A percentile compares a stretch with the other conserved stretches of the same genome.
These are phyloP conservation scores for Corchorus olitorius DNA, from an alignment of 345 rosid genomes.

Conservation along the genomic window DNA sequence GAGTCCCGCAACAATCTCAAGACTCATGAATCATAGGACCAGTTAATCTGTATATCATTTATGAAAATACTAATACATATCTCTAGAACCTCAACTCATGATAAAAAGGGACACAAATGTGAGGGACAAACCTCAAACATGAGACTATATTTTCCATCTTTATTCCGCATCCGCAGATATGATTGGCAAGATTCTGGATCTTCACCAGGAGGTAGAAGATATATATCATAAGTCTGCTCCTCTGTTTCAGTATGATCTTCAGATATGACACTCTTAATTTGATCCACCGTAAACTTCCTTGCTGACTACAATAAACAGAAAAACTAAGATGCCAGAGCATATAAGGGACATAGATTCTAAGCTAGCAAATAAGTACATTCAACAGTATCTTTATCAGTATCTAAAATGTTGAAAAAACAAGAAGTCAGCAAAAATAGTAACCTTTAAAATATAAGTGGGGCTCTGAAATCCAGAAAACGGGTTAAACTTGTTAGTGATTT, in stretches of 20 bases:
- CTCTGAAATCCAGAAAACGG: slow-evolving; percentile 96
- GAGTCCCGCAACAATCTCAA: neutral
- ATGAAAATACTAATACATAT: neutral
- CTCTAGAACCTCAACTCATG: neutral
- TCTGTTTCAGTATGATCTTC: slow-evolving; percentile 67
- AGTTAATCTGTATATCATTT: neutral
- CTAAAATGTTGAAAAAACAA: neutral
- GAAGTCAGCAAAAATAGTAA: slow-evolving; percentile 24
- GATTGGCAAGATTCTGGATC: slow-evolving; percentile 97
- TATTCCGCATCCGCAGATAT: slow-evolving; percentile 95
- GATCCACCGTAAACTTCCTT: slow-evolving; percentile 61
- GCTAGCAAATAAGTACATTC: slow-evolving; percentile 11
- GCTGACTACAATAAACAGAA: slow-evolving; percentile 65
- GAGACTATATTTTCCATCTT: slow-evolving; percentile 97
- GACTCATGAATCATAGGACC: neutral
- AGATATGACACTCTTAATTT: slow-evolving; percentile 66
- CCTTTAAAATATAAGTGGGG: slow-evolving; percentile 98
- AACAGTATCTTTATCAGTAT: neutral
- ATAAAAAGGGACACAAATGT: neutral
- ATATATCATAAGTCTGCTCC: slow-evolving; percentile 95
- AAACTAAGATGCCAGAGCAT: slow-evolving; percentile 28
- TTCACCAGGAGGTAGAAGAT: slow-evolving; percentile 99
- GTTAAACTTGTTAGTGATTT: slow-evolving; percentile 89
- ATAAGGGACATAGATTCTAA: slow-evolving; percentile 17
- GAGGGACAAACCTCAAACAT: slow-evolving; percentile 90